Percentiles rank a stretch among this genome's conserved stretches.
phyloP scores from a whole-genome alignment of 441 rosid genomes.

The Pelargonium fulgidum region DNA sequence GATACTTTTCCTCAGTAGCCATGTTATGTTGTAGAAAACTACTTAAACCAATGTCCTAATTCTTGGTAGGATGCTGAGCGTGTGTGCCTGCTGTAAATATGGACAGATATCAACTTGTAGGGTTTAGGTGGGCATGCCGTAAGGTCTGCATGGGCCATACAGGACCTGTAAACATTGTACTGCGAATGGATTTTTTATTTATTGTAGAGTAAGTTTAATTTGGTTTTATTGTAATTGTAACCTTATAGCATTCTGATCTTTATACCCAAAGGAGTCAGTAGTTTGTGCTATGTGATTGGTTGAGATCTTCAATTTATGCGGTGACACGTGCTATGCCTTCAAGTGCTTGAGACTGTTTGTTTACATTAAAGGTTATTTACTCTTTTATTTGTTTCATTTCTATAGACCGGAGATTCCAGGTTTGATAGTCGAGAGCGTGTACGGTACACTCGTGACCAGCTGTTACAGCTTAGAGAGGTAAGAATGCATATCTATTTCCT shows the following conservation, averaged over 20 bases:
- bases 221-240: background rate
- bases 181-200: background rate
- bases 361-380: constrained; percentile 19
- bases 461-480: constrained; percentile 69
- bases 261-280: background rate
- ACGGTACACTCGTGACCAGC: constrained; percentile 59
- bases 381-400: constrained; percentile 15
- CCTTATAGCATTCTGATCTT: background rate
- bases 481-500: constrained; percentile 1
- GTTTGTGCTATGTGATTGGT: constrained; percentile 11
- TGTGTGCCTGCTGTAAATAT: constrained; percentile 29
- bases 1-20: background rate
- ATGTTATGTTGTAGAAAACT: too few relatives aligned
- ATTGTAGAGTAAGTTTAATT: background rate
- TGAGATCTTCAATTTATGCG: background rate
- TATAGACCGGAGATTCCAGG: constrained; percentile 59
- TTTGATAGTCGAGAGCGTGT: constrained; percentile 62
- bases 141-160: constrained; percentile 41
- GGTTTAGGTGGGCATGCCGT: constrained; percentile 34
- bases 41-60: constrained; percentile 41
- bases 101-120: constrained; percentile 25
- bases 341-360: background rate
- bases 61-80: constrained; percentile 35
- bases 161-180: constrained; percentile 42
- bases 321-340: background rate